Percentiles rank a stretch among this genome's conserved stretches.
Evolutionary conservation across 2,329 filamentous ascomycete species (phyloP).

Genomic region (Mycosphaerelloides madeirae): DNA sequence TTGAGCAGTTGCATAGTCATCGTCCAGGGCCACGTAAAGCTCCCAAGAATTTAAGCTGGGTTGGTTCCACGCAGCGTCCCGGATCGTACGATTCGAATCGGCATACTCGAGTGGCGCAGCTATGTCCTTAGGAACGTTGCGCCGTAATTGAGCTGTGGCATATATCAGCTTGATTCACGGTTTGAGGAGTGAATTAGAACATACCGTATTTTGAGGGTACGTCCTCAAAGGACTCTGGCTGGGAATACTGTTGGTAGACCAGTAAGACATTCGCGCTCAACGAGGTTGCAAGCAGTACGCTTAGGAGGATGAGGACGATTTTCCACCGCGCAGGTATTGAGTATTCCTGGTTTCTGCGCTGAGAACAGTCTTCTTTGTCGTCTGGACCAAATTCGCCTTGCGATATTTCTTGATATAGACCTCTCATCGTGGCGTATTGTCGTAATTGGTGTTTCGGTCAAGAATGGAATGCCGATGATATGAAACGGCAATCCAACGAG

Average conservation of each 20-base stretch:
- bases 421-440: too few species aligned
- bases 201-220: neutral
- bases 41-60: neutral
- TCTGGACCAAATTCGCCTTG: too few species aligned
- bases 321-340: too few species aligned
- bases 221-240: neutral
- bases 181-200: neutral
- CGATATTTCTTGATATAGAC: too few species aligned
- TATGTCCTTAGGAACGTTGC: neutral
- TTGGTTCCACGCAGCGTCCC: neutral
- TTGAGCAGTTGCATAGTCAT: neutral
- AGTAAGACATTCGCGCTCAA: neutral
- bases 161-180: neutral
- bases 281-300: neutral
- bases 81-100: neutral
- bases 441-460: too few species aligned
- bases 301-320: neutral
- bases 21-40: neutral
- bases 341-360: too few species aligned
- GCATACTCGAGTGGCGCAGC: neutral
- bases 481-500: too few species aligned
- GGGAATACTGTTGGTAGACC: neutral
- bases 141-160: neutral
- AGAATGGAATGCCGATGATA: too few species aligned
- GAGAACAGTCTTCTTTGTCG: too few species aligned